Conservation (phyloP, 192 early-diverging fungal genomes). For the Coemansia asiatica region DNA sequence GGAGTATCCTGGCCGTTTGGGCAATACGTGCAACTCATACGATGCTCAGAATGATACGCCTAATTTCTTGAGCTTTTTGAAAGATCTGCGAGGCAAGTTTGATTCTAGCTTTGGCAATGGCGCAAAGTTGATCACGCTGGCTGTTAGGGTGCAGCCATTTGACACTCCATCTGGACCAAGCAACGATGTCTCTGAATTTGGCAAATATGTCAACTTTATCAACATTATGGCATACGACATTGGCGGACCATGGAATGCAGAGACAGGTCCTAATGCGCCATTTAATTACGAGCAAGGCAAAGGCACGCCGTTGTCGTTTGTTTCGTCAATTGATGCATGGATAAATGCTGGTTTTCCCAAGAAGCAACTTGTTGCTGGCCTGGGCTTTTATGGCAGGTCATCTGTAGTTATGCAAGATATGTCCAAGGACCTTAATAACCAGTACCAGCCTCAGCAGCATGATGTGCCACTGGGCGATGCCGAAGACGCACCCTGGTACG, state of each 20-base stretch:
- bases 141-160: conserved; percentile 64
- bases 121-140: conserved; percentile 64
- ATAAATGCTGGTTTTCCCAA: conserved; percentile 59
- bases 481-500: conserved; percentile 59
- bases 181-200: conserved; percentile 60
- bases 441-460: conserved; percentile 49
- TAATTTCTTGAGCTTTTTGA: conserved; percentile 64
- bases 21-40: conserved; percentile 41
- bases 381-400: conserved; percentile 65
- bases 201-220: conserved; percentile 62
- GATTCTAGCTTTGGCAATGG: conserved; percentile 26
- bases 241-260: conserved; percentile 60
- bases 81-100: conserved; percentile 55
- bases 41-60: conserved; percentile 61
- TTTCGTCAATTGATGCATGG: conserved; percentile 57
- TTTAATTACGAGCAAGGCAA: conserved; percentile 46
- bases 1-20: conserved; percentile 67
- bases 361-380: conserved; percentile 61
- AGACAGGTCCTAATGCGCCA: conserved; percentile 65
- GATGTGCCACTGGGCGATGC: conserved; percentile 56
- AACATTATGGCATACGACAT: conserved; percentile 75
- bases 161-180: conserved; percentile 51
- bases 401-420: conserved; percentile 53
- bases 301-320: conserved; percentile 50
- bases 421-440: conserved; percentile 44